Percentiles rank a stretch among this genome's conserved stretches.
Conservation (phyloP, 208 protist species). For the Leishmania tarentolae region DNA sequence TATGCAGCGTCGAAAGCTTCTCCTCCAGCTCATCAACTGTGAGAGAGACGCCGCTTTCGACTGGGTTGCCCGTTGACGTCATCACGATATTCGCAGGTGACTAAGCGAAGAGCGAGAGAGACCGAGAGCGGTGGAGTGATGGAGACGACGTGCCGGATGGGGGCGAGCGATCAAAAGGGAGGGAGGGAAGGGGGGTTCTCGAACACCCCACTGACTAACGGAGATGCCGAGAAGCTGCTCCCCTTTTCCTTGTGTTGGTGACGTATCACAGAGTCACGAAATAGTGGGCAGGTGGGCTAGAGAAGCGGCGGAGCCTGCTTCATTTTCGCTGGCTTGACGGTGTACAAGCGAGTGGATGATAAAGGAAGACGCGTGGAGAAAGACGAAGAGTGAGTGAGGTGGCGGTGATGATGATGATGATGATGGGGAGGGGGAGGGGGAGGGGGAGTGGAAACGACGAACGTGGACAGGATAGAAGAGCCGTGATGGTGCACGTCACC, state of each 20-base stretch:
- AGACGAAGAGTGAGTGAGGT: neutral
- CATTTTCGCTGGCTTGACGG: neutral
- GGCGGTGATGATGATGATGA: neutral
- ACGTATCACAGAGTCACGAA: neutral
- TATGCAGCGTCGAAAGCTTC: conserved; percentile 26
- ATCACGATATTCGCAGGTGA: neutral
- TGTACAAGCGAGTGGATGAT: neutral
- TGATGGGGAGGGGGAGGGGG: neutral
- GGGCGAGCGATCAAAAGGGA: neutral
- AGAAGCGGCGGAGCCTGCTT: neutral
- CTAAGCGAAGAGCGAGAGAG: neutral
- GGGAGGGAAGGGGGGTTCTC: neutral
- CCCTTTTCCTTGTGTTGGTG: neutral
- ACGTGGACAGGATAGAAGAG: neutral
- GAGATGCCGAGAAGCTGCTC: neutral
- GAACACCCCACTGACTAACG: neutral
- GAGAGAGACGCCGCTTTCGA: conserved; percentile 1
- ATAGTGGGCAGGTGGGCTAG: neutral
- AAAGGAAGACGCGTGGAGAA: neutral
- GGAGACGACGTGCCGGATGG: neutral
- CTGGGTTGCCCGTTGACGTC: neutral
- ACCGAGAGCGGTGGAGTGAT: neutral
- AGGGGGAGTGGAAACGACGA: neutral
- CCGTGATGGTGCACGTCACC: no score
- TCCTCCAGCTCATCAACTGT: conserved; percentile 30